phyloP scores from a whole-genome alignment of 1,139 yeast species.

The Nakaseomyces kungkrabaensis region DNA sequence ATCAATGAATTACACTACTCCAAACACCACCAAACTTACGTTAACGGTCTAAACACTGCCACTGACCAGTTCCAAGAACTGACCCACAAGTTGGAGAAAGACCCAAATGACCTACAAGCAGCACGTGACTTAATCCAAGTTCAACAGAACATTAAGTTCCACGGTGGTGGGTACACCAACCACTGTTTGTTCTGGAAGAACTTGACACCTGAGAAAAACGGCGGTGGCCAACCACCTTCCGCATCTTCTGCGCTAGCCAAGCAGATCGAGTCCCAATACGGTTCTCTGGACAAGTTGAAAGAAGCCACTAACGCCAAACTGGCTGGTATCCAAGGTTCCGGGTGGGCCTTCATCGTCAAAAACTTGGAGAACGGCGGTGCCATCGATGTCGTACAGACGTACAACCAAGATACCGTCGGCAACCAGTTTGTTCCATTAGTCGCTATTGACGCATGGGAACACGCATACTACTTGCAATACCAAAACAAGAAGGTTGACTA shows the following conservation, averaged over 20 bases:
- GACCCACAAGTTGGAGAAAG: slow-evolving; percentile 50
- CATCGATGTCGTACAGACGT: slow-evolving; percentile 74
- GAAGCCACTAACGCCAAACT: slow-evolving; percentile 61
- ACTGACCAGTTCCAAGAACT: slow-evolving; percentile 73
- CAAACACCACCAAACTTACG: slow-evolving; percentile 94
- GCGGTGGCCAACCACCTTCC: slow-evolving; percentile 79
- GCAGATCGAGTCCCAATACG: slow-evolving; percentile 59
- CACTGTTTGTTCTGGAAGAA: slow-evolving; percentile 87
- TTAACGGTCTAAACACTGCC: slow-evolving; percentile 77
- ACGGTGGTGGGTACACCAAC: slow-evolving; percentile 90
- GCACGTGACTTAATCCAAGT: slow-evolving; percentile 32
- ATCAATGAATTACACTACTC: slow-evolving; percentile 86
- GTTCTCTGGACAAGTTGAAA: slow-evolving; percentile 67
- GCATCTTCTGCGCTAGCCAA: slow-evolving; percentile 41
- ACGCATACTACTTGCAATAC: slow-evolving; percentile 93
- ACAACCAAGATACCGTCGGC: slow-evolving; percentile 86
- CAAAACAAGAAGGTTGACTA: slow-evolving; percentile 90
- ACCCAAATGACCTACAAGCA: slow-evolving; percentile 46
- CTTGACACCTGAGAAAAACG: slow-evolving; percentile 69
- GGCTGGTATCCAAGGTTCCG: slow-evolving; percentile 94
- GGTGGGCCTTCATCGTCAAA: slow-evolving; percentile 95
- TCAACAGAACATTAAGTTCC: slow-evolving; percentile 79
- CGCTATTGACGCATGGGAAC: slow-evolving; percentile 98
- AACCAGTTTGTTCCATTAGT: slow-evolving; percentile 59
- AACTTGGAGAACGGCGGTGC: slow-evolving; percentile 66